Evolutionary conservation across 192 early-diverging fungal species (phyloP), one percentile per base, ranked within the genome.

Genomic region (Podila epicladia): DNA sequence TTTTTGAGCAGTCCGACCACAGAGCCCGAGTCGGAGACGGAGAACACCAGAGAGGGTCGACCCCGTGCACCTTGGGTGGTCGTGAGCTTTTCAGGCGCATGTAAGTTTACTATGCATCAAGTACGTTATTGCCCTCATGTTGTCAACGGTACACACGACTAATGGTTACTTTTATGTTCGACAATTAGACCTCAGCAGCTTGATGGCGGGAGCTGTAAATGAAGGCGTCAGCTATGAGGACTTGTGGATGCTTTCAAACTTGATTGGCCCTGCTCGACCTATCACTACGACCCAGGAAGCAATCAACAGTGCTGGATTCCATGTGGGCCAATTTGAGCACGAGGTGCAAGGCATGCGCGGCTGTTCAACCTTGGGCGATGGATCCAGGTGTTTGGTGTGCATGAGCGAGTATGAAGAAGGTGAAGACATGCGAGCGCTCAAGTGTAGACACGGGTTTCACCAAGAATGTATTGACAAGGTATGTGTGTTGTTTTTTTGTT

Each of bases 401-500:
- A 82, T 89, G 61, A 79, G 82, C 57, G 85, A 89, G 11, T 89
- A 86, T 67, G 78, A 73, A 20, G 69, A 83, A 15, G 78, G 82
- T 38, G 85, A 89, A 58, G 69, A 83, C 35, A 69, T 89, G 64
- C 82, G 88, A 31, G 79, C 87, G 28, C 76, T 89, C 20, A 86
- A 86, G 26, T 89, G 88, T 68, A 75, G 66, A 22, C 88, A 89
- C 38, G 86, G 85, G 12, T 89, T 89, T 55, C 88, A 89, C 65
- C 60, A 74, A 41, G 86, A 89, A 53, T 89, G 88, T 49, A 86
- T 89, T 53, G 88, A 89, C 62, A 85, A 85, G 83, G 83, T 84
- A 58, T 63, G 68, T 22, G 26, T 1, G 20, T 58, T 13, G 26
- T 62, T 20, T 35, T 38, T 26, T 63, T 33, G 15, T 53, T 41